Evolutionary conservation across 495 filamentous ascomycete genomes (phyloP).

Genomic region (Collariella sp.): DNA sequence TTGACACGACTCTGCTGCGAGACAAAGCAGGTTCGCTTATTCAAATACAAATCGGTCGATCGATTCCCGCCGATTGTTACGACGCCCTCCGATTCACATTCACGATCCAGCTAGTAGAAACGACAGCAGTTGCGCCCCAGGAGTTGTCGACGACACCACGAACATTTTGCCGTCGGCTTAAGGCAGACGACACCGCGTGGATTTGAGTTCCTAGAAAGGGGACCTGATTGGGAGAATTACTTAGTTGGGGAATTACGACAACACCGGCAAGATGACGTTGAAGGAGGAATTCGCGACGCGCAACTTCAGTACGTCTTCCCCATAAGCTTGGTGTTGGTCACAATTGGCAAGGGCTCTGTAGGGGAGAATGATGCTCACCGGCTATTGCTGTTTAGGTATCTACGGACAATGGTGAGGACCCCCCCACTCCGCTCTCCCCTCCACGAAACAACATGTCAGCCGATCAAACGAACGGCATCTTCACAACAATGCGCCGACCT

Average conservation of each 20-base stretch:
- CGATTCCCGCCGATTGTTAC: background rate
- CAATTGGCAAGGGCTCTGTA: background rate
- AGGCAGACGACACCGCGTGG: background rate
- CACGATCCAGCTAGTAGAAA: too few relatives aligned
- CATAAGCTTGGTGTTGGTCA: background rate
- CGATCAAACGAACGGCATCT: background rate
- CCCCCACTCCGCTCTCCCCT: background rate
- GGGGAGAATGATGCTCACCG: constrained; percentile 10
- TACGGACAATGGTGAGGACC: constrained; percentile 94
- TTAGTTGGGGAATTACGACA: background rate
- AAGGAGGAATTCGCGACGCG: constrained; percentile 79
- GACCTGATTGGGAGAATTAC: background rate
- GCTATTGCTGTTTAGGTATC: constrained; percentile 61
- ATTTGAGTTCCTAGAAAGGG: background rate
- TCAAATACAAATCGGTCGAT: constrained; percentile 1
- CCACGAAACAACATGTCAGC: background rate
- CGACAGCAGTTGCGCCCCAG: background rate
- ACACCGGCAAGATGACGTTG: constrained; percentile 39
- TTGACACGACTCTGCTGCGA: background rate
- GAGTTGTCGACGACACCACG: background rate
- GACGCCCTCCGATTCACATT: background rate
- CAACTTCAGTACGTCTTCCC: constrained; percentile 85
- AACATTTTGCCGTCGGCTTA: background rate
- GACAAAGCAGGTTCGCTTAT: constrained; percentile 4
- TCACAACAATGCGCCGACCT: background rate